Conservation (phyloP, 2,329 filamentous ascomycete species). For the Akanthomyces uredinophilus region DNA sequence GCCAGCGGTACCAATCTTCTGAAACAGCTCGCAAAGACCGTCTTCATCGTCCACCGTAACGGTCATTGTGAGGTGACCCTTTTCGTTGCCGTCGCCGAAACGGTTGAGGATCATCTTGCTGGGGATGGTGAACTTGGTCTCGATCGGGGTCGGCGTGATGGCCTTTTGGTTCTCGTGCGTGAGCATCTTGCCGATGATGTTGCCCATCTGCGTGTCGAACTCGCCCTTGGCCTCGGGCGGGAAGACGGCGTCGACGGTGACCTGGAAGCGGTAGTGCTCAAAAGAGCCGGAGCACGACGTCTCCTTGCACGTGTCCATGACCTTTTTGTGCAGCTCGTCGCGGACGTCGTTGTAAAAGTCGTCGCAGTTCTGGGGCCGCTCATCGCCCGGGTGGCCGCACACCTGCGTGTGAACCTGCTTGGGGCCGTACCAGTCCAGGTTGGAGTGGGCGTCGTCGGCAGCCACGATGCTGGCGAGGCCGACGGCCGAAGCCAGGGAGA, state of each 20-base stretch:
- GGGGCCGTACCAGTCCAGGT: conserved; percentile 16
- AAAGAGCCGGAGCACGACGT: conserved; percentile 15
- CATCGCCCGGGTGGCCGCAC: conserved; percentile 15
- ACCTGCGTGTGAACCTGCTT: conserved; percentile 13
- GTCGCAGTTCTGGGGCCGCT: conserved; percentile 15
- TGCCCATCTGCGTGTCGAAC: conserved; percentile 13
- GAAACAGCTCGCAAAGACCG: conserved; percentile 13
- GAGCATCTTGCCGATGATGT: conserved; percentile 14
- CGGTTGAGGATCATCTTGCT: conserved; percentile 16
- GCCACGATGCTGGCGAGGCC: conserved; percentile 3
- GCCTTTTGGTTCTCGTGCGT: conserved; percentile 15
- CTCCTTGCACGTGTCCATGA: conserved; percentile 15
- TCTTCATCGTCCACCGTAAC: conserved; percentile 12
- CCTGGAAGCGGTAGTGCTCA: conserved; percentile 12
- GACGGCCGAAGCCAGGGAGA: not conserved
- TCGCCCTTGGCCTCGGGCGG: conserved; percentile 15
- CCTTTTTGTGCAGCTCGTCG: conserved; percentile 12
- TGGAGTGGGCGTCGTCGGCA: conserved; percentile 13
- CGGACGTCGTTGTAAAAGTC: conserved; percentile 14
- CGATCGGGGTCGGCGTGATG: conserved; percentile 10
- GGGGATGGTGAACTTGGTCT: conserved; percentile 16
- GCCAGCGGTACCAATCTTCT: conserved; percentile 14
- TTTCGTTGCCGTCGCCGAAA: conserved; percentile 16
- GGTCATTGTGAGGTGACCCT: conserved; percentile 14
- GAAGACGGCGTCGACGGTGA: conserved; percentile 15